Evolutionary conservation across 2,329 filamentous ascomycete genomes (phyloP), one percentile per base, ranked within the genome.

Genomic region (Aspergillus japonicus): DNA sequence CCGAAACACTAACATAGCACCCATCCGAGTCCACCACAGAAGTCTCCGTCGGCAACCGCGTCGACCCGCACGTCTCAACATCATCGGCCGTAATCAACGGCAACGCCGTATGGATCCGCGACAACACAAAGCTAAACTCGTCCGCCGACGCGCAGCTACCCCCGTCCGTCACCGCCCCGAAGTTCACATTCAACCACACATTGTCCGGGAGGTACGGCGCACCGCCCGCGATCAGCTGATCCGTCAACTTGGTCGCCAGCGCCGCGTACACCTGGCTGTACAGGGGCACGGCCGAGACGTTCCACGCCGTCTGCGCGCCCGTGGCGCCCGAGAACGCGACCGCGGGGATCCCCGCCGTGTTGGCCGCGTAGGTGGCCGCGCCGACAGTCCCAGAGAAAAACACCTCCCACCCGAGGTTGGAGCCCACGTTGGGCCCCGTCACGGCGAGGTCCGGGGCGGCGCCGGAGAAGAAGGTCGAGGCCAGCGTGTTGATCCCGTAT

Each of bases 121-220:
- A 86, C 33, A 90, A 75, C 4, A 90, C 83, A 72, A 85, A 91
- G 66, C 82, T 81, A 79, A 89, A 89, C 56, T 87, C 75, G 31
- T 75, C 75, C 0, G 81, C 71, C 23, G 77, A 75, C 12, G 76
- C 79, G 75, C 88, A 90, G 54, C 73, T 71, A 0, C 71, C 33
- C 12, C 33, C 78, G 5, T 75, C 73, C 2, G 69, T 74, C 1
- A 85, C 82, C 5, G 48, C 60, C 5, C 85, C 85, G 67, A 89
- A 89, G 75, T 91, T 91, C 66, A 91, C 87, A 65, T 90, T 91
- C 33, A 91, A 80, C 71, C 82, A 89, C 2, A 84, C 80, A 50
- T 82, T 80, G 0, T 77, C 67, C 0, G 88, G 87, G 3, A 91
- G 78, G 68, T 88, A 90, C 0, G 89, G 88, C 44, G 78, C 78